Conservation (phyloP, 768 basidiomycete species). For the Lactarius sanguifluus region DNA sequence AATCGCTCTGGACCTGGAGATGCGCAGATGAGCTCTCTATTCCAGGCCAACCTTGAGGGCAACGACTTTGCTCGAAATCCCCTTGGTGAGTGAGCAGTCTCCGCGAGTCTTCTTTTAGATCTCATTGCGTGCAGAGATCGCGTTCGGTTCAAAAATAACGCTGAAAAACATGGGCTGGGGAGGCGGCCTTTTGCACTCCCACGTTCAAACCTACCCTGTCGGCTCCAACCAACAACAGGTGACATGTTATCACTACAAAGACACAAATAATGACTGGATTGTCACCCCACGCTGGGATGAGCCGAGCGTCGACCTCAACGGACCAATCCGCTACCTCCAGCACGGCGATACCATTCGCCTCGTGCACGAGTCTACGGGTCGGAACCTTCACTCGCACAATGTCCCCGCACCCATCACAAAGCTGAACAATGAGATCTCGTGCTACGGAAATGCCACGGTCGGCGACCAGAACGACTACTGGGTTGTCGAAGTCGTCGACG, state of each 20-base stretch:
- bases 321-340: constrained; percentile 65
- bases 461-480: constrained; percentile 92
- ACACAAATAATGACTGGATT: constrained; percentile 92
- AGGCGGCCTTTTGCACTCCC: constrained; percentile 94
- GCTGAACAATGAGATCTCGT: constrained; percentile 86
- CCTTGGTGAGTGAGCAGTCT: constrained; percentile 52
- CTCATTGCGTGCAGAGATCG: constrained; percentile 58
- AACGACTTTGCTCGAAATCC: constrained; percentile 94
- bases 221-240: constrained; percentile 95
- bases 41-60: constrained; percentile 93
- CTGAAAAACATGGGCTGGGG: constrained; percentile 98
- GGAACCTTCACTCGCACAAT: constrained; percentile 91
- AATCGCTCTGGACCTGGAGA: constrained; percentile 96
- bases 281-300: constrained; percentile 83
- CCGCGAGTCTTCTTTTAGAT: background rate
- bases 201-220: constrained; percentile 90
- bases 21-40: constrained; percentile 97
- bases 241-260: constrained; percentile 99
- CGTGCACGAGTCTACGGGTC: constrained; percentile 74
- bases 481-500: constrained; percentile 92
- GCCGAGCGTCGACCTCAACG: constrained; percentile 61
- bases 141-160: constrained; percentile 86
- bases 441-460: constrained; percentile 87
- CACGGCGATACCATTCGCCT: constrained; percentile 81
- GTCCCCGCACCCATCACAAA: constrained; percentile 88